Evolutionary conservation across 768 basidiomycete species (phyloP).

Genomic region (Pulveroboletus sp.): DNA sequence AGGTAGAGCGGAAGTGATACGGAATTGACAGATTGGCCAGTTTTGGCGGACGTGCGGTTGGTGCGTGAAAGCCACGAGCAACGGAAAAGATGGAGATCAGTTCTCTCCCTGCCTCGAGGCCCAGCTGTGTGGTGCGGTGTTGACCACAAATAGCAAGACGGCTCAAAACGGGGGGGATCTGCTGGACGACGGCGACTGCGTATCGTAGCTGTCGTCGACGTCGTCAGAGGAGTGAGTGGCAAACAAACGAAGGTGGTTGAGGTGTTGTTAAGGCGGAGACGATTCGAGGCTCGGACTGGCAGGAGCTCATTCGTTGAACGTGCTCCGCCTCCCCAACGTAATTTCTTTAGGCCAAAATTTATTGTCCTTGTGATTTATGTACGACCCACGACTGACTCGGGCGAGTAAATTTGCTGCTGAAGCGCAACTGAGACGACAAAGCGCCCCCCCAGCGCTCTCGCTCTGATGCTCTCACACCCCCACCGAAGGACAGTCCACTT

Average conservation of each 20-base stretch:
- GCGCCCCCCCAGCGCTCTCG: background rate
- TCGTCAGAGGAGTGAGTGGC: conserved; percentile 1
- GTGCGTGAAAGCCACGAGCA: conserved; percentile 35
- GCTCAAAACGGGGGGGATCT: conserved; percentile 12
- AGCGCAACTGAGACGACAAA: conserved; percentile 3
- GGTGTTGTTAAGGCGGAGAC: conserved; percentile 24
- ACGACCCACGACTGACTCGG: no score
- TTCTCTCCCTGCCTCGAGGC: conserved; percentile 29
- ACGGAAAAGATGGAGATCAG: conserved; percentile 27
- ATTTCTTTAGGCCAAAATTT: background rate
- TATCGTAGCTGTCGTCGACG: conserved; percentile 4
- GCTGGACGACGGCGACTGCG: background rate
- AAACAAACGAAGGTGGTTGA: conserved; percentile 15
- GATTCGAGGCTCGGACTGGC: background rate
- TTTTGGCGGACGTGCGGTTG: conserved; percentile 30
- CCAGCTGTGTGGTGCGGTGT: conserved; percentile 14
- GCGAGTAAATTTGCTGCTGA: background rate
- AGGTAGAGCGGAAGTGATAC: conserved; percentile 26
- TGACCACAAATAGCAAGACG: conserved; percentile 20
- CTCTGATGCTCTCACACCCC: background rate
- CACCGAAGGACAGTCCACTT: background rate
- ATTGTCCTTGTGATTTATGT: background rate
- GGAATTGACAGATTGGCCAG: conserved; percentile 26
- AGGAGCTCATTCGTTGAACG: background rate
- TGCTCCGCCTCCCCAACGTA: conserved; percentile 8